Evolutionary conservation across 108 stramenopile genomes (phyloP).

Genomic region (Mediolabrus comicus): DNA sequence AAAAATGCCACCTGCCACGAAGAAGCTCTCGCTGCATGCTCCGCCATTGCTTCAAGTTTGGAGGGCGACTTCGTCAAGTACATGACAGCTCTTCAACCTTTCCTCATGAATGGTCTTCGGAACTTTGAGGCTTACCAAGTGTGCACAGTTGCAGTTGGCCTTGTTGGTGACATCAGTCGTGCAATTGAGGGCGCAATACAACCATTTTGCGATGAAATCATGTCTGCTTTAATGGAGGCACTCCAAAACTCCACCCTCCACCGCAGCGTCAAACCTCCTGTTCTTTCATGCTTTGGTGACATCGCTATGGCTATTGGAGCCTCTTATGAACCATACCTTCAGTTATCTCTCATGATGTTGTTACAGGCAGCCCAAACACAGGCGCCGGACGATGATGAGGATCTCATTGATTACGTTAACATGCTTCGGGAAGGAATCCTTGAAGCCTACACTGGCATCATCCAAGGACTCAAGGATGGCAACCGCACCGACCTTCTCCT

Average conservation of each 20-base stretch:
- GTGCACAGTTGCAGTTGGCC: conserved; percentile 90
- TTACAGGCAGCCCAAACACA: conserved; percentile 86
- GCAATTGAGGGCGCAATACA: conserved; percentile 82
- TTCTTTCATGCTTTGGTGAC: conserved; percentile 93
- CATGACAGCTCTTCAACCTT: conserved; percentile 80
- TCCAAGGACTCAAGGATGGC: conserved; percentile 87
- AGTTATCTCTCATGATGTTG: conserved; percentile 84
- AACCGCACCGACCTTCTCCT: conserved; percentile 55
- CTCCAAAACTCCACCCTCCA: conserved; percentile 84
- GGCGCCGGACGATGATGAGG: conserved; percentile 91
- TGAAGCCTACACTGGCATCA: conserved; percentile 96
- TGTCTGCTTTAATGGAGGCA: conserved; percentile 82
- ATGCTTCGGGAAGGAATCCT: conserved; percentile 85
- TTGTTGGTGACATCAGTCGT: conserved; percentile 92
- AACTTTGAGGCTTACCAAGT: conserved; percentile 92
- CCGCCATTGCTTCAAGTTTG: conserved; percentile 80
- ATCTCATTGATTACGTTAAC: conserved; percentile 94
- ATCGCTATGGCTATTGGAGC: conserved; percentile 92
- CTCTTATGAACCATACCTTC: conserved; percentile 90
- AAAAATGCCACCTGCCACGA: conserved; percentile 88
- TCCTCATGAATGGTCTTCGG: conserved; percentile 79
- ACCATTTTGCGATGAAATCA: conserved; percentile 91
- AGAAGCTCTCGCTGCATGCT: conserved; percentile 92
- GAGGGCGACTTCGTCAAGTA: conserved; percentile 92
- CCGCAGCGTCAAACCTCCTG: conserved; percentile 93